Conservation (phyloP, 768 basidiomycete species). For the Lepiota subincarnata region DNA sequence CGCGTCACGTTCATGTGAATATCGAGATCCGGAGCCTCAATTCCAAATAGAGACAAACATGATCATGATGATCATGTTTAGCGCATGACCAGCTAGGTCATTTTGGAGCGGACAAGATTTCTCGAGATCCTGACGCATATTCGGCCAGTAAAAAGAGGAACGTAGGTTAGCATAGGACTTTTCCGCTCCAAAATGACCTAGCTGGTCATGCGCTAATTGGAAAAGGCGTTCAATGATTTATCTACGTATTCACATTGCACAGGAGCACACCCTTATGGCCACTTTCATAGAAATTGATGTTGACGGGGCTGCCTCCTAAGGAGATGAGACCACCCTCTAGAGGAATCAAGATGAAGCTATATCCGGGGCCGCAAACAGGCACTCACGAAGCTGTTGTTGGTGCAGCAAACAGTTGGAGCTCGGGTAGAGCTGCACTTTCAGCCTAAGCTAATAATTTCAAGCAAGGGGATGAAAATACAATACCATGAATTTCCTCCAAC, state of each 20-base stretch:
- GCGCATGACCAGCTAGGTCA: no score
- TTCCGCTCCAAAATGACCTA: no score
- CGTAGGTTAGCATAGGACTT: no score
- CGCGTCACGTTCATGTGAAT: conserved; percentile 6
- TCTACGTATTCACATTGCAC: neutral
- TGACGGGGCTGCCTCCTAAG: conserved; percentile 14
- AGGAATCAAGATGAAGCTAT: neutral
- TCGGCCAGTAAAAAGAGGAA: no score
- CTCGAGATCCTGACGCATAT: no score
- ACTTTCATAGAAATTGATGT: conserved; percentile 14
- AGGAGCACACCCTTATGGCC: neutral
- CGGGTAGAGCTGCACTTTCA: neutral
- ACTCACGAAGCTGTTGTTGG: conserved; percentile 20
- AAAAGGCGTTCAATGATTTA: no score
- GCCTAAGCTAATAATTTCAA: no score
- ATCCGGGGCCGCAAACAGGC: neutral
- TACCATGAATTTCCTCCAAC: conserved; percentile 16
- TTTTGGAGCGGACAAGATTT: no score
- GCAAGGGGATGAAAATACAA: no score
- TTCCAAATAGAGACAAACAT: neutral
- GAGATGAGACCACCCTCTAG: conserved; percentile 14
- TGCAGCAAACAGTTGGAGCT: conserved; percentile 30
- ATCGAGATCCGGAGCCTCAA: neutral
- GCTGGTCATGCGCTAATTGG: no score
- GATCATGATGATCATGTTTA: no score